phyloP scores from a whole-genome alignment of 2,329 filamentous ascomycete species.

The Dendrostoma leiphaemia region DNA sequence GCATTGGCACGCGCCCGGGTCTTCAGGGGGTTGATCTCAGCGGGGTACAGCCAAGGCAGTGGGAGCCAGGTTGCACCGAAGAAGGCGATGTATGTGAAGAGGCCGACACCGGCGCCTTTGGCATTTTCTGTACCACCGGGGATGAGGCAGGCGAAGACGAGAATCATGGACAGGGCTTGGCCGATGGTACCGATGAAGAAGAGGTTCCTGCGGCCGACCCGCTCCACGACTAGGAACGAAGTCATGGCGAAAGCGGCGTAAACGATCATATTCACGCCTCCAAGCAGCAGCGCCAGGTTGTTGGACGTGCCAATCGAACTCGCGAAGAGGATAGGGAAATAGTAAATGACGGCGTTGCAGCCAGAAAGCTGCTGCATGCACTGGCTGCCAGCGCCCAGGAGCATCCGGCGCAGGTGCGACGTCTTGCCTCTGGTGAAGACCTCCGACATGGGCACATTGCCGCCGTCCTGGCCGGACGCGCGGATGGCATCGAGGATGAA shows the following conservation, averaged over 20 bases:
- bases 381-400: conserved; percentile 24
- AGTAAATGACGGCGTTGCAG: conserved; percentile 49
- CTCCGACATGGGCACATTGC: conserved; percentile 27
- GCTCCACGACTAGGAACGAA: conserved; percentile 53
- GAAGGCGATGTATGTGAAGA: conserved; percentile 69
- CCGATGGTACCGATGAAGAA: conserved; percentile 43
- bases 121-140: conserved; percentile 59
- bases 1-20: conserved; percentile 46
- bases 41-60: conserved; percentile 59
- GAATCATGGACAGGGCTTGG: conserved; percentile 56
- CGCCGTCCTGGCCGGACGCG: conserved; percentile 29
- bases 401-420: conserved; percentile 23
- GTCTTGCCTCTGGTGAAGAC: conserved; percentile 25
- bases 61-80: conserved; percentile 66
- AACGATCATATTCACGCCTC: conserved; percentile 50
- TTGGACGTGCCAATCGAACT: conserved; percentile 25
- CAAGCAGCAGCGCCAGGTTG: conserved; percentile 46
- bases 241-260: conserved; percentile 56
- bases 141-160: conserved; percentile 64
- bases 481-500: conserved; percentile 34
- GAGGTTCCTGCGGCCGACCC: conserved; percentile 43
- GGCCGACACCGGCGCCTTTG: conserved; percentile 65
- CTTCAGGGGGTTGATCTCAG: conserved; percentile 51
- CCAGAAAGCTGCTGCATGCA: conserved; percentile 27
- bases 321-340: conserved; percentile 44